Evolutionary conservation across 495 filamentous ascomycete genomes (phyloP).

Genomic region (Tetracladium setigerum): DNA sequence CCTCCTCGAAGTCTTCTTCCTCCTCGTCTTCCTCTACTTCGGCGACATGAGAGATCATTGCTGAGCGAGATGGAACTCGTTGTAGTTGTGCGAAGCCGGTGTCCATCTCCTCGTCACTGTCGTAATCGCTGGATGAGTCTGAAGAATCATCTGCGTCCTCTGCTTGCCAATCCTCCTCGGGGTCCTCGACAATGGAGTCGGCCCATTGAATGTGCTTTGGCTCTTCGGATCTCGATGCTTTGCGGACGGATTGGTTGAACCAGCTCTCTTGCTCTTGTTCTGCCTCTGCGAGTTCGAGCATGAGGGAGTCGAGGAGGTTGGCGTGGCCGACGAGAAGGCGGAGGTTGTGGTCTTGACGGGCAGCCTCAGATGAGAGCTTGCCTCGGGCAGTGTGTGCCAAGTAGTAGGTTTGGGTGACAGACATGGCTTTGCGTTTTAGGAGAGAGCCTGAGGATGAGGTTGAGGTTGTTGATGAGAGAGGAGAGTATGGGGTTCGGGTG

Average conservation of each 20-base stretch:
- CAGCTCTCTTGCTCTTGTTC: constrained; percentile 94
- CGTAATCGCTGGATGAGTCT: constrained; percentile 45
- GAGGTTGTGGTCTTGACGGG: constrained; percentile 85
- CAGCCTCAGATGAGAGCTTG: constrained; percentile 91
- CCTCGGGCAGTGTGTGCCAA: constrained; percentile 90
- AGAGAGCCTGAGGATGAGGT: constrained; percentile 15
- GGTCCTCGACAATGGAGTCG: constrained; percentile 66
- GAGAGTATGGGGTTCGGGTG: constrained; percentile 21
- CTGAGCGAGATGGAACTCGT: constrained; percentile 32
- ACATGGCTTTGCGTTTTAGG: constrained; percentile 65
- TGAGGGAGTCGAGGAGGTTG: constrained; percentile 93
- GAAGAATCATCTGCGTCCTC: constrained; percentile 57
- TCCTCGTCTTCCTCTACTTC: constrained; percentile 32
- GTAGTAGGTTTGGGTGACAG: constrained; percentile 94
- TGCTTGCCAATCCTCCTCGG: constrained; percentile 53
- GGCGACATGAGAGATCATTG: constrained; percentile 15
- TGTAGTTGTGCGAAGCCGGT: constrained; percentile 34
- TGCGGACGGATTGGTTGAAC: constrained; percentile 93
- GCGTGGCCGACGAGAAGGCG: constrained; percentile 91
- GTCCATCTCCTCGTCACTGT: constrained; percentile 48
- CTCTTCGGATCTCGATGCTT: constrained; percentile 50
- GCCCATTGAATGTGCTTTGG: constrained; percentile 82
- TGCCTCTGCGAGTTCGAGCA: constrained; percentile 90
- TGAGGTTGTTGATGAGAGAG: constrained; percentile 3
- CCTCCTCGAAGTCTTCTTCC: constrained; percentile 61